Evolutionary conservation across 345 rosid genomes (phyloP).

Genomic region (Firmiana major): DNA sequence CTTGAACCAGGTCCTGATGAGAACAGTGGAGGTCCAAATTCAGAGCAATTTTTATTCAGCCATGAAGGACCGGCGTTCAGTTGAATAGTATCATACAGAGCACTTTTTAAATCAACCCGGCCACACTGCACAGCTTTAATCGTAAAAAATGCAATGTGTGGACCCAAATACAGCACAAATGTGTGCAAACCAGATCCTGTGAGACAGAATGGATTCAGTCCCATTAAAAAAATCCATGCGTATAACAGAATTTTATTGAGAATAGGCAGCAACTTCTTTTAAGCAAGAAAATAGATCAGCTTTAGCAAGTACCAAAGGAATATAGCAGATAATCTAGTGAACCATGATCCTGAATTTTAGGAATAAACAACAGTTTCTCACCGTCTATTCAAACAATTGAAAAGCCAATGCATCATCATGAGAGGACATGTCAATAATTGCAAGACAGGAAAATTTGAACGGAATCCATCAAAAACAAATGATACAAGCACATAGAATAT

Average conservation of each 20-base stretch:
- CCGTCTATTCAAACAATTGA: background rate
- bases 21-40: constrained; percentile 78
- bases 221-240: background rate
- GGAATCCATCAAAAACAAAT: background rate
- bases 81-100: constrained; percentile 86
- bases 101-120: constrained; percentile 80
- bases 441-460: background rate
- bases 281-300: background rate
- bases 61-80: constrained; percentile 78
- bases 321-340: background rate
- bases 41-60: constrained; percentile 80
- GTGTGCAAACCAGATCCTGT: constrained; percentile 98
- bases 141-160: constrained; percentile 89
- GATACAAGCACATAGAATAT: constrained; percentile 15
- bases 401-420: background rate
- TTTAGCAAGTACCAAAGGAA: background rate
- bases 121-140: constrained; percentile 91
- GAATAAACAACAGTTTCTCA: background rate
- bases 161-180: constrained; percentile 93
- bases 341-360: background rate
- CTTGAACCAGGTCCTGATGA: constrained; percentile 36
- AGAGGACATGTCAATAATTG: background rate
- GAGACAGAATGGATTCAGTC: background rate
- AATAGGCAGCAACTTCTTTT: background rate
- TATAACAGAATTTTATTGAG: background rate